Base-by-base conservation (phyloP, 441 rosid species). In the Hypseocharis bilobata region DNA sequence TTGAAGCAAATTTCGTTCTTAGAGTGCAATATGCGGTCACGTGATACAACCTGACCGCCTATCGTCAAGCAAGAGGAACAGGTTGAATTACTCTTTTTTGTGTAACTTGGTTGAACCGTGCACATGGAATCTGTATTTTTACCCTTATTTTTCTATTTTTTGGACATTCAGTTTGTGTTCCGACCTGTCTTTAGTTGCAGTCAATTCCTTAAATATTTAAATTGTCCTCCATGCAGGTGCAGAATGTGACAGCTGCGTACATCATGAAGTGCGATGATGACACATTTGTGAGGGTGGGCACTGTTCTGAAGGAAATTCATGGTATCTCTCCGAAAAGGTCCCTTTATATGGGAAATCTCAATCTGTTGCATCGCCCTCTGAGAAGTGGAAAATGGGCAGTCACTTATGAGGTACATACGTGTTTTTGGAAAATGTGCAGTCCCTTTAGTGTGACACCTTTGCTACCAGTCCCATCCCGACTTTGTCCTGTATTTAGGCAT, bases 181-280 rank as follows among this genome's bases (percentile, higher is more conserved):
- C 8, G 45, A n/a, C 16, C 36, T n/a, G 20, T 28, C 47, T 62
- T 36, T 66, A 44, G 63, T 55, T 42, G 70, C 22, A 49, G 8
- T 67, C 26, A 62, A 16, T 65, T 62, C 64, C 49, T 49, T 54
- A 64, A 76, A 63, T 30, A 60, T 29, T 42, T 61, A 49, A 17
- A 36, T 27, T 44, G 11, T 70, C 36, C 57, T 60, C 59, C 26
- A n/a, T 75, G 68, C 88, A 92, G 98, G 85, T 84, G 74, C 89
- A 83, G 72, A 92, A 90, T 80, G 84, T 84, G 71, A 85, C 97
- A 2, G 91, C 91, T 72, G 81, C 88, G 26, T 84, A 86, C 73
- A 78, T 88, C 52, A 93, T 93, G 97, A 93, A 92, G 83, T 90
- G 97, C 74, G 98, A 92, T 47, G 97, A 92, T 70, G 98, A 88